phyloP scores from a whole-genome alignment of 106 monocot species.

The Posidonia australis region DNA sequence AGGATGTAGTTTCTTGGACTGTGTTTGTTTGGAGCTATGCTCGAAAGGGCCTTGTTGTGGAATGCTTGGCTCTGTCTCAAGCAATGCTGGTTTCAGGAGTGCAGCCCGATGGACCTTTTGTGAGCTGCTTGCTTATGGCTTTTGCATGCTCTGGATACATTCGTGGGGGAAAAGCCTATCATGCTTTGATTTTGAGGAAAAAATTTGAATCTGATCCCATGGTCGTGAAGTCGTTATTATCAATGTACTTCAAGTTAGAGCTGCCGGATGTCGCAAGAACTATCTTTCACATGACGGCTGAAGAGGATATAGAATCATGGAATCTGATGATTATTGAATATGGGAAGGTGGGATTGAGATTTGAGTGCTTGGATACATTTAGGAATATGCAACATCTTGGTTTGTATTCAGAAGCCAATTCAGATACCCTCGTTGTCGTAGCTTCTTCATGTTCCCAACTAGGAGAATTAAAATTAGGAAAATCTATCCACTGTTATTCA shows the following conservation, averaged over 20 bases:
- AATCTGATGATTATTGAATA: conserved; percentile 45
- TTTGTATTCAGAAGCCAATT: conserved; percentile 3
- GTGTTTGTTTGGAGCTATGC: conserved; percentile 29
- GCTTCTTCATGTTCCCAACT: conserved; percentile 48
- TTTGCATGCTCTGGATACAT: conserved; percentile 20
- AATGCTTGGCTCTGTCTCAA: conserved; percentile 26
- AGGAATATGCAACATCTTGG: conserved; percentile 40
- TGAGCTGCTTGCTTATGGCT: conserved; percentile 48
- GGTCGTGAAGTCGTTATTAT: conserved; percentile 30
- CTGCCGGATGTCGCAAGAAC: conserved; percentile 22
- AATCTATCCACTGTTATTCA: conserved; percentile 45
- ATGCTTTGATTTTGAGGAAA: conserved; percentile 50
- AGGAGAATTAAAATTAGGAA: conserved; percentile 29
- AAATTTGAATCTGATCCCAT: conserved; percentile 18
- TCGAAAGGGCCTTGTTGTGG: conserved; percentile 27
- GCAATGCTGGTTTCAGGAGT: conserved; percentile 42
- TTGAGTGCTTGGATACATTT: conserved; percentile 45
- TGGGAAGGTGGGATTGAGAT: conserved; percentile 30
- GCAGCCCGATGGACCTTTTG: conserved; percentile 41
- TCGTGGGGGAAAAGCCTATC: conserved; percentile 44
- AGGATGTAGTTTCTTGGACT: conserved; percentile 71
- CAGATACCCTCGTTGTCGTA: conserved; percentile 30
- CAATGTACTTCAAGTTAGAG: conserved; percentile 53
- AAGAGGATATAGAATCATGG: conserved; percentile 36
- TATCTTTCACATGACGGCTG: conserved; percentile 19